Evolutionary conservation across 2,329 filamentous ascomycete genomes (phyloP).

Genomic region (Neonectria hederae): DNA sequence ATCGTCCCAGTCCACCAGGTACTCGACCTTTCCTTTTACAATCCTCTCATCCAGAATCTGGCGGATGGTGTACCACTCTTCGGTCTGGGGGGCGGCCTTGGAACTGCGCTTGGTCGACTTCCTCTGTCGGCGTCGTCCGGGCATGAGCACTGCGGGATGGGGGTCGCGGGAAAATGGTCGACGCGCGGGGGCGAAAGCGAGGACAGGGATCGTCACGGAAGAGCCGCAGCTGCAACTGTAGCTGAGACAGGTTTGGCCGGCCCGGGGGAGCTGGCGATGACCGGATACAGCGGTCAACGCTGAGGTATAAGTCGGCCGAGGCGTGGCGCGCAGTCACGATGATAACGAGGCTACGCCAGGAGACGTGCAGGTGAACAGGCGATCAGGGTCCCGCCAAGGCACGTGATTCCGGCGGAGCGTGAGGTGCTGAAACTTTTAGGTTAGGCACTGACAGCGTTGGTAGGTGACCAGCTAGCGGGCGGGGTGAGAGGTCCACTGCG

Average conservation of each 20-base stretch:
- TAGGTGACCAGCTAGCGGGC: slow-evolving; percentile 26
- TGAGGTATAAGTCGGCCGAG: slow-evolving; percentile 45
- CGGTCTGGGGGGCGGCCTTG: slow-evolving; percentile 31
- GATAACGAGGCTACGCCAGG: slow-evolving; percentile 37
- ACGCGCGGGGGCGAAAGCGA: slow-evolving; percentile 13
- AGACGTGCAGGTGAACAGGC: slow-evolving; percentile 36
- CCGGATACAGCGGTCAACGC: slow-evolving; percentile 43
- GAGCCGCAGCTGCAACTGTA: slow-evolving; percentile 11
- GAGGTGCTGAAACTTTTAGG: slow-evolving; percentile 17
- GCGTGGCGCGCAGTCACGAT: slow-evolving; percentile 40
- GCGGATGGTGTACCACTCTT: slow-evolving; percentile 48
- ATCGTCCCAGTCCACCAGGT: slow-evolving; percentile 53
- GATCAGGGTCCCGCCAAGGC: slow-evolving; percentile 38
- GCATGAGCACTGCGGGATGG: slow-evolving; percentile 45
- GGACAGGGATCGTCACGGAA: slow-evolving; percentile 13
- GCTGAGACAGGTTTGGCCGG: slow-evolving; percentile 23
- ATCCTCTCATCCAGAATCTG: slow-evolving; percentile 49
- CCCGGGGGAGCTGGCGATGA: slow-evolving; percentile 36
- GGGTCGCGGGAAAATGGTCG: slow-evolving; percentile 9
- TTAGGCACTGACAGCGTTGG: slow-evolving; percentile 26
- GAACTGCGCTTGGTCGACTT: slow-evolving; percentile 34
- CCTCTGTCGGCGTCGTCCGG: slow-evolving; percentile 39
- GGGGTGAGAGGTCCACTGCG: slow-evolving; percentile 11
- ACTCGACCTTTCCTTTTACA: slow-evolving; percentile 42
- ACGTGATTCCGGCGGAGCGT: slow-evolving; percentile 38